Evolutionary conservation across 768 basidiomycete genomes (phyloP), one percentile per base, ranked within the genome.

Genomic region (Cubamyces sp.): DNA sequence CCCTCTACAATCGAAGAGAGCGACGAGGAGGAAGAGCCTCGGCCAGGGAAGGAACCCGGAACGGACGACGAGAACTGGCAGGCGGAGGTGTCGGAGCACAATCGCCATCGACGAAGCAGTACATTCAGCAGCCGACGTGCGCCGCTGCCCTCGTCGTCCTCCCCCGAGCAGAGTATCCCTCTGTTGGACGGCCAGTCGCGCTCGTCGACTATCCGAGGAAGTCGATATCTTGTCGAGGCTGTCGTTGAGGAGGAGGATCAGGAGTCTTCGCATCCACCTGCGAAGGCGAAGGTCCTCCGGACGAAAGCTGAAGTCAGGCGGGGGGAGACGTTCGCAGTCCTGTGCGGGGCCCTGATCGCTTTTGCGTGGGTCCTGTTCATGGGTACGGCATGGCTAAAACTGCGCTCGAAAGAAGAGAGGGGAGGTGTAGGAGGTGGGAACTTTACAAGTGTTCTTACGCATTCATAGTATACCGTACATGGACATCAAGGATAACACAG

Each of bases 291-390:
- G 63, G 39, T 68, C 21, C 34, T 65, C 15, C 54, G 67, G 26
- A 64, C 70, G 28, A 69, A 68, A 55, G 58, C 60, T 56, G 69
- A 74, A 64, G 41, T 70, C 42, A 67, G 64, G 62, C 63, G 88
- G 43, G 90, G 90, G 1, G 66, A 76, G 60, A 19, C 83, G 0
- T 87, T 85, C 61, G 77, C 81, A 26, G 65, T 74, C 34, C 62
- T 82, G 25, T 80, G 78, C 46, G 76, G 64, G 18, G 51, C 65
- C 1, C 68, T 86, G 37, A 79, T 89, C 11, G 66, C 81, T 16
- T 72, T 69, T 49, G 83, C 86, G 5, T 91, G 88, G 90, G 68
- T 81, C 39, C 71, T 90, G 62, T 90, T 90, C 73, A 74, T 91
- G 68, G 77, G 68, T 11, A 87, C 85, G 18, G 88, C 87, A 0